A percentile compares a stretch with the other conserved stretches of the same genome.
phyloP scores from a whole-genome alignment of 768 basidiomycete species.

The Psilocybe azurescens region DNA sequence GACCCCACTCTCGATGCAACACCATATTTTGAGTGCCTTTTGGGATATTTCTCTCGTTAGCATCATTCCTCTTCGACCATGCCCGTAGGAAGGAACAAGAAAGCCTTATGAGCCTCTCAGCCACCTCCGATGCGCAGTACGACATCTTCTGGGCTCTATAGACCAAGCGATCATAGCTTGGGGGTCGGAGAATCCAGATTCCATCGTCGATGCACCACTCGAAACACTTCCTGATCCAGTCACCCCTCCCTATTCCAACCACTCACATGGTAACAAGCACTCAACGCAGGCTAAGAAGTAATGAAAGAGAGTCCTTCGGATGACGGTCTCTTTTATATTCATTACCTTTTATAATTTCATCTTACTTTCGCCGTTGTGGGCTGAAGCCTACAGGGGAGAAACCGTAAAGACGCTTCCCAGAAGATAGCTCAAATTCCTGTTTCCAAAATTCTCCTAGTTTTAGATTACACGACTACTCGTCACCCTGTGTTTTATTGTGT shows the following conservation, averaged over 20 bases:
- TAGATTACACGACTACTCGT: too few species aligned
- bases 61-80: not conserved
- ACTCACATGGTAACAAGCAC: too few species aligned
- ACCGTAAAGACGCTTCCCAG: too few species aligned
- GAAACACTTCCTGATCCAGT: not conserved
- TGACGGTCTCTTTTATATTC: too few species aligned
- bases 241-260: not conserved
- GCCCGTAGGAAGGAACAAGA: not conserved
- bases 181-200: not conserved
- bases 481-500: too few species aligned
- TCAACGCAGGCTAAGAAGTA: too few species aligned
- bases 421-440: too few species aligned
- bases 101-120: not conserved
- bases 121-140: constrained; percentile 2
- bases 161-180: constrained; percentile 1
- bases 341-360: too few species aligned
- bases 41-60: not conserved
- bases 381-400: too few species aligned
- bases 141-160: constrained; percentile 1
- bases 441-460: too few species aligned
- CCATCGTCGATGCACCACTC: not conserved
- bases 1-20: not conserved
- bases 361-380: too few species aligned
- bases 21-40: constrained; percentile 2
- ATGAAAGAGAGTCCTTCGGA: too few species aligned